Conservation (phyloP, 345 rosid species). For the Pseudoturritis turrita region DNA sequence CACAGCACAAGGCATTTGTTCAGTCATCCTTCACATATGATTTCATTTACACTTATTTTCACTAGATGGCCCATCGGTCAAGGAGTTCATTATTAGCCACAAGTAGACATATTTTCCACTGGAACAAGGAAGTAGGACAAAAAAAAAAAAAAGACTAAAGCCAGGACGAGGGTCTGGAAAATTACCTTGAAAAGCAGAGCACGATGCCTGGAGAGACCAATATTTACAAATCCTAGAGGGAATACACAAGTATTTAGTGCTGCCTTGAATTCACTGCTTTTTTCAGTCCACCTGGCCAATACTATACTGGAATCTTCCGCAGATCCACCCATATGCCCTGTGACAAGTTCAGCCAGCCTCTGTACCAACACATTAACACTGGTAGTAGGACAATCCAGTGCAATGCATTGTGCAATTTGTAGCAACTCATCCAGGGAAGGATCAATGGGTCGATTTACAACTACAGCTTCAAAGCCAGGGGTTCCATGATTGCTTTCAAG, state of each 20-base stretch:
- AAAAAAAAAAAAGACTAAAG: not conserved
- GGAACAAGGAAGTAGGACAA: not conserved
- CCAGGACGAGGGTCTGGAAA: constrained; percentile 8
- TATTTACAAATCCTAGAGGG: constrained; percentile 85
- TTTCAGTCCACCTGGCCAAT: constrained; percentile 84
- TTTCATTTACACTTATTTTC: not conserved
- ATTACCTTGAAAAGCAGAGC: constrained; percentile 97
- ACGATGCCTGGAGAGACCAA: constrained; percentile 93
- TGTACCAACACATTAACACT: constrained; percentile 66
- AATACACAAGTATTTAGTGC: constrained; percentile 70
- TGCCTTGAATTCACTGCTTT: constrained; percentile 71
- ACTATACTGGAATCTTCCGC: constrained; percentile 86
- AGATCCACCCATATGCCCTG: constrained; percentile 96
- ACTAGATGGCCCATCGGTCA: not conserved
- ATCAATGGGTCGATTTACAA: constrained; percentile 72
- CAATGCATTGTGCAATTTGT: constrained; percentile 78
- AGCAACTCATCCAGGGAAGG: constrained; percentile 70
- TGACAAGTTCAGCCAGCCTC: constrained; percentile 86
- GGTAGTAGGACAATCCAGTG: constrained; percentile 63
- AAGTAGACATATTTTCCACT: not conserved
- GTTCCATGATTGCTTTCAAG: constrained; percentile 68
- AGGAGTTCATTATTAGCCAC: not conserved
- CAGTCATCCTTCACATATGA: not conserved
- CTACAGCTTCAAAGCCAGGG: constrained; percentile 77
- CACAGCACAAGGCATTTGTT: not conserved